Percentiles rank a stretch among this genome's conserved stretches.
These are phyloP conservation scores for Novymonas esmeraldas DNA, from an alignment of 208 protist species.

Conservation along the genomic window DNA sequence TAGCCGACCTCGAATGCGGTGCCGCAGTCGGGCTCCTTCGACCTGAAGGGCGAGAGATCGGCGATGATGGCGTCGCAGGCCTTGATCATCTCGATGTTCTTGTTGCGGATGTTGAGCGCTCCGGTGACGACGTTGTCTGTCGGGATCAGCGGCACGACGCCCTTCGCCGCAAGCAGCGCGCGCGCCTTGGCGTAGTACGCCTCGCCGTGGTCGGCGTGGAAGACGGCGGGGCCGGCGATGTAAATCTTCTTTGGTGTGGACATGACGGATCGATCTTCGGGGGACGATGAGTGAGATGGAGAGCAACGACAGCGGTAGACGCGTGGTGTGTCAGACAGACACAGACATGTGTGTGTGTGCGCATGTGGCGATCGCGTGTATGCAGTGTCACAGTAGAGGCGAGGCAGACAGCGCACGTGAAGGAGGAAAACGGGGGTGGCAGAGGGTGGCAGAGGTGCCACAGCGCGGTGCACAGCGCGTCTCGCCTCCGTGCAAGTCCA, in stretches of 20 bases:
- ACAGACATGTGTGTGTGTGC: too few species aligned
- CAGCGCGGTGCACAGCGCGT: background rate
- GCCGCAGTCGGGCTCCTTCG: conserved; percentile 74
- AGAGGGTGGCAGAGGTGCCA: background rate
- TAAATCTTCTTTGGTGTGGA: conserved; percentile 58
- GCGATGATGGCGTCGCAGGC: conserved; percentile 80
- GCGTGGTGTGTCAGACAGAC: too few species aligned
- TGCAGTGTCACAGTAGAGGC: too few species aligned
- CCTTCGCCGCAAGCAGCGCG: conserved; percentile 33
- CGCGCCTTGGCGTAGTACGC: conserved; percentile 64
- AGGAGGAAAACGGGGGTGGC: background rate
- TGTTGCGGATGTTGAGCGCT: conserved; percentile 60
- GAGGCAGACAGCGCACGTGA: background rate
- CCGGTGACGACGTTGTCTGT: conserved; percentile 51
- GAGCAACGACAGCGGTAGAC: too few species aligned
- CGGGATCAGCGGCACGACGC: conserved; percentile 62
- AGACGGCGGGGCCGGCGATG: conserved; percentile 83
- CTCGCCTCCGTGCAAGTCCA: too few species aligned
- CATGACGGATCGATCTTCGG: background rate
- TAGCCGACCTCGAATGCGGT: conserved; percentile 89
- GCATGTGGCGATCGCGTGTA: too few species aligned
- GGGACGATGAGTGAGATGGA: too few species aligned
- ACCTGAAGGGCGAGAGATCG: conserved; percentile 83
- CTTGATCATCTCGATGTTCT: conserved; percentile 82
- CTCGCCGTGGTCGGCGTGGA: conserved; percentile 60